Conservation (phyloP, 2,329 filamentous ascomycete species). For the Clonostachys chloroleuca region DNA sequence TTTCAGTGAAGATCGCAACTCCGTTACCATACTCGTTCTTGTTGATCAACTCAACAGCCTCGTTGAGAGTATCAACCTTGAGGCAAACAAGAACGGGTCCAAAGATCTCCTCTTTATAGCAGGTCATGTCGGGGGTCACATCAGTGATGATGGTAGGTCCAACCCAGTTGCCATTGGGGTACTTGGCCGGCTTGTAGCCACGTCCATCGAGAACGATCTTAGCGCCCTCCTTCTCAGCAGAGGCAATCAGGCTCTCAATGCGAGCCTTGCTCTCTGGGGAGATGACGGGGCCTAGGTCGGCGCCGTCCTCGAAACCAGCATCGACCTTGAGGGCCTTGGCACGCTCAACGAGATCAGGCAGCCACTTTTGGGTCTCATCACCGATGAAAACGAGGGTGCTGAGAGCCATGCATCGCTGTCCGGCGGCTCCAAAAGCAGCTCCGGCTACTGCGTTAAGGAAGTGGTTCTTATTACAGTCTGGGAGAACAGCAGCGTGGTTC, state of each 20-base stretch:
- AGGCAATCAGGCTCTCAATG: constrained; percentile 71
- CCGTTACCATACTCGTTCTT: constrained; percentile 79
- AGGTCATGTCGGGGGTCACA: constrained; percentile 72
- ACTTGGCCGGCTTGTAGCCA: constrained; percentile 69
- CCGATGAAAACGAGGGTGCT: constrained; percentile 73
- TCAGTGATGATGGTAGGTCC: constrained; percentile 75
- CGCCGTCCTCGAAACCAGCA: constrained; percentile 75
- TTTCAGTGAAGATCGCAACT: constrained; percentile 72
- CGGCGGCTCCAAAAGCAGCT: constrained; percentile 77
- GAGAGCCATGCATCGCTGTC: constrained; percentile 78
- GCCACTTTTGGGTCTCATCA: constrained; percentile 72
- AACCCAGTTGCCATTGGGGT: constrained; percentile 81
- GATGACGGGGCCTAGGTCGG: constrained; percentile 82
- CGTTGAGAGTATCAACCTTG: constrained; percentile 67
- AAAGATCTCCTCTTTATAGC: constrained; percentile 79
- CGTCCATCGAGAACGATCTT: constrained; percentile 79
- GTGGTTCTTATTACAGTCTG: constrained; percentile 79
- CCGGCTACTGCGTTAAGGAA: constrained; percentile 73
- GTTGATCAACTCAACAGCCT: constrained; percentile 75
- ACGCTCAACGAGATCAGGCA: constrained; percentile 70
- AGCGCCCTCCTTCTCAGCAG: constrained; percentile 75
- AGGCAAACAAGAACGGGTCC: constrained; percentile 75
- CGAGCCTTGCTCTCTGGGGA: constrained; percentile 72
- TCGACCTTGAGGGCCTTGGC: constrained; percentile 71
- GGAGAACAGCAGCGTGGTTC: constrained; percentile 76